phyloP scores from a whole-genome alignment of 2,329 filamentous ascomycete genomes.

The Chalaropsis ovoidea region DNA sequence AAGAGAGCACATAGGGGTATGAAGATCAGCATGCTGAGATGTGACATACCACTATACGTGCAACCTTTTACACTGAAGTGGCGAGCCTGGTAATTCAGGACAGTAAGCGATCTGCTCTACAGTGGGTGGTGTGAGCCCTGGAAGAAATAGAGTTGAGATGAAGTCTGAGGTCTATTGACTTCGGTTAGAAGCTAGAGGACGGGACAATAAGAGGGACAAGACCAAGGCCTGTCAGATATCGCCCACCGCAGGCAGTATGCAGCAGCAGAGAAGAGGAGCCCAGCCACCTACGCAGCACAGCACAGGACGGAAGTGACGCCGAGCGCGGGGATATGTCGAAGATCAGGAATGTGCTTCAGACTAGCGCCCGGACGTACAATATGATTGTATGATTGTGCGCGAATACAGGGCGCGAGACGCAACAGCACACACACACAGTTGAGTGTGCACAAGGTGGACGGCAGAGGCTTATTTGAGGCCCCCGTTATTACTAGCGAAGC shows the following conservation, averaged over 20 bases:
- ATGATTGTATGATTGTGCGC: constrained; percentile 7
- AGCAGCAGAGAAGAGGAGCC: not conserved
- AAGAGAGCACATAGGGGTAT: not conserved
- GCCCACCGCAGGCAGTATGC: not conserved
- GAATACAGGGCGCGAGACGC: not conserved
- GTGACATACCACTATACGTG: constrained; percentile 9
- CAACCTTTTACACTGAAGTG: not conserved
- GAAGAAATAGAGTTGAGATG: constrained; percentile 3
- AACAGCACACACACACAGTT: not conserved
- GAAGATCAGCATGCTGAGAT: constrained; percentile 8
- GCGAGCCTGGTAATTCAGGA: not conserved
- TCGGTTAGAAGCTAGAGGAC: not conserved
- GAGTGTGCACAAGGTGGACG: not conserved
- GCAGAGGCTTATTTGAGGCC: constrained; percentile 4
- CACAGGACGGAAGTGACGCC: constrained; percentile 1
- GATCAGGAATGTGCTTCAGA: constrained; percentile 2
- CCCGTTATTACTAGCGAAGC: not conserved
- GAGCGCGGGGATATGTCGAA: not conserved
- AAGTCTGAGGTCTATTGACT: constrained; percentile 1
- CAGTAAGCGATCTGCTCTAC: not conserved
- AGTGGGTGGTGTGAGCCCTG: not conserved
- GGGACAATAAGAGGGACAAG: not conserved
- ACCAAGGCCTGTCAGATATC: not conserved
- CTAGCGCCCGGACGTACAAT: constrained; percentile 8
- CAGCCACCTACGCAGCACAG: not conserved